A percentile compares a stretch with the other conserved stretches of the same genome.
Conservation (phyloP, 2,329 filamentous ascomycete species). For the Lachnellula willkommii region DNA sequence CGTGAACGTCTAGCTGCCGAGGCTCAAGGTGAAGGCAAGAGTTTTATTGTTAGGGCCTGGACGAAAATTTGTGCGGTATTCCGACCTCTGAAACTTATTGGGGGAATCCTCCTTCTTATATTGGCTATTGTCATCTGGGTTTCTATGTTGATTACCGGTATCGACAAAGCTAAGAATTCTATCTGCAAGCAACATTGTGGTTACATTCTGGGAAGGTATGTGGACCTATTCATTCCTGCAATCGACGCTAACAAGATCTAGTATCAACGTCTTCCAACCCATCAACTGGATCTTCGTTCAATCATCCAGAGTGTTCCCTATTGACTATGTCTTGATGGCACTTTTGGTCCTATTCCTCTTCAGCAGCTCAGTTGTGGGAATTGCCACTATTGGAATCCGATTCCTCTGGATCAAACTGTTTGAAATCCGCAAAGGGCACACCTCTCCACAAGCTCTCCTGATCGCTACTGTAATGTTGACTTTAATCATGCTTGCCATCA, state of each 20-base stretch:
- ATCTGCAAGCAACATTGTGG: constrained; percentile 86
- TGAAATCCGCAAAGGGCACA: constrained; percentile 82
- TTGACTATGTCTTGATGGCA: constrained; percentile 88
- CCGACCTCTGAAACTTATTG: constrained; percentile 81
- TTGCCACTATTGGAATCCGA: constrained; percentile 83
- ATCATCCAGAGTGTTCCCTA: constrained; percentile 76
- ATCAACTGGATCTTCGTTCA: constrained; percentile 85
- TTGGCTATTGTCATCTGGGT: constrained; percentile 73
- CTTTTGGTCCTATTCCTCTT: constrained; percentile 84
- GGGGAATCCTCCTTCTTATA: constrained; percentile 71
- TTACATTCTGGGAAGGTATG: constrained; percentile 68
- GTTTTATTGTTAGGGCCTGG: constrained; percentile 69
- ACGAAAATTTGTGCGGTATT: constrained; percentile 76
- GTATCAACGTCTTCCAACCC: constrained; percentile 90
- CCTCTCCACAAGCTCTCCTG: constrained; percentile 84
- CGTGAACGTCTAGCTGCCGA: constrained; percentile 84
- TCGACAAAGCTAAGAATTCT: constrained; percentile 96
- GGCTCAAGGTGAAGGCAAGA: constrained; percentile 69
- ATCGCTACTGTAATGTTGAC: constrained; percentile 88
- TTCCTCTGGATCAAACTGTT: constrained; percentile 96
- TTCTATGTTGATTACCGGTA: constrained; percentile 90
- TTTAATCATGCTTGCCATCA: constrained; percentile 82
- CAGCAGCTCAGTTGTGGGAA: constrained; percentile 77
- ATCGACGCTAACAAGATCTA: constrained; percentile 28
- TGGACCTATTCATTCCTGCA: background rate